These are phyloP conservation scores for Hypoxylon sp. DNA, from an alignment of 2,329 filamentous ascomycete species.

Conservation along the genomic window DNA sequence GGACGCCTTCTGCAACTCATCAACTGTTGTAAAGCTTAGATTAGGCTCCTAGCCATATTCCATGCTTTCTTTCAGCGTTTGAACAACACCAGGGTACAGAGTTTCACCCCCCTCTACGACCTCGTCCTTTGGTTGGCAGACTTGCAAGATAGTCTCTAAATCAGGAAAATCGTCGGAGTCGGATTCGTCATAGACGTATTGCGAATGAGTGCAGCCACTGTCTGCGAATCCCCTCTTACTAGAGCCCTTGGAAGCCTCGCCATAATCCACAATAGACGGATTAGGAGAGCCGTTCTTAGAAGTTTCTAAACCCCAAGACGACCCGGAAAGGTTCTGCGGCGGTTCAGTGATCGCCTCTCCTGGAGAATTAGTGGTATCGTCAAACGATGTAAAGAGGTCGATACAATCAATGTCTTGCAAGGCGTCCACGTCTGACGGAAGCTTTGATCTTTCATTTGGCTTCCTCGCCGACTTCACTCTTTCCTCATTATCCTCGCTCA, in stretches of 20 bases:
- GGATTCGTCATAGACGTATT: constrained; percentile 26
- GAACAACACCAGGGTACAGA: constrained; percentile 40
- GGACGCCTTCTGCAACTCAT: constrained; percentile 43
- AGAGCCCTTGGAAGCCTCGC: not conserved
- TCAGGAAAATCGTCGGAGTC: constrained; percentile 39
- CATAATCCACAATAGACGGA: not conserved
- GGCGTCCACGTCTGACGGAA: not conserved
- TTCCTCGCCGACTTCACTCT: constrained; percentile 2
- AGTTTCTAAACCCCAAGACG: constrained; percentile 15
- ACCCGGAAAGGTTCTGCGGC: constrained; percentile 8
- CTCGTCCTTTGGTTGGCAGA: constrained; percentile 1
- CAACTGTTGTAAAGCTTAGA: constrained; percentile 45
- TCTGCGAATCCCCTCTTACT: not conserved
- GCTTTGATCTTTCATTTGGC: not conserved
- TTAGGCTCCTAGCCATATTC: constrained; percentile 42
- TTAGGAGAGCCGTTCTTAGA: constrained; percentile 1
- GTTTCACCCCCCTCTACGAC: constrained; percentile 36
- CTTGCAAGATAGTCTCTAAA: constrained; percentile 30
- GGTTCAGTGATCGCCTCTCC: not conserved
- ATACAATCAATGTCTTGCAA: constrained; percentile 39
- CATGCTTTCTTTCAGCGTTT: constrained; percentile 42
- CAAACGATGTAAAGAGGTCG: constrained; percentile 32
- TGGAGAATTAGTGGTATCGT: not conserved
- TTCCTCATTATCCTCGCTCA: not conserved
- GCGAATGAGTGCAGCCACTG: not conserved